These are phyloP conservation scores for Balansia obtecta DNA, from an alignment of 2,329 filamentous ascomycete species.

Conservation along the genomic window DNA sequence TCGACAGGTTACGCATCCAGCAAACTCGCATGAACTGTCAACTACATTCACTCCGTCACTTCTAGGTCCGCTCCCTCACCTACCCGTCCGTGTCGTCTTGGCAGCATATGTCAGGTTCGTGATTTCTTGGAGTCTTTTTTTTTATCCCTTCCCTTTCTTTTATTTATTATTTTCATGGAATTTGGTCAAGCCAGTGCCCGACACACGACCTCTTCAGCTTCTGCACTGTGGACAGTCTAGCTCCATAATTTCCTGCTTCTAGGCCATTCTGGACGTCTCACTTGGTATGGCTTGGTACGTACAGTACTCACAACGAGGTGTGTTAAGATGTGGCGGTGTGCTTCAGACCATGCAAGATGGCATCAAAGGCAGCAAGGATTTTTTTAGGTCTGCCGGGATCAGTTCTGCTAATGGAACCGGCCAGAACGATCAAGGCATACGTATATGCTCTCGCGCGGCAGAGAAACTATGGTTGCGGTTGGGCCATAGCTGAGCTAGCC, in stretches of 20 bases:
- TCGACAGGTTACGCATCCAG: too few relatives aligned
- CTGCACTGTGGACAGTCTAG: background rate
- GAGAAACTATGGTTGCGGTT: too few relatives aligned
- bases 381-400: background rate
- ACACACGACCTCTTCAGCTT: background rate
- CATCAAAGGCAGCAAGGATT: slow-evolving; percentile 1
- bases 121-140: too few relatives aligned
- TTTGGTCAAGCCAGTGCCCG: background rate
- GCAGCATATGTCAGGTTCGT: too few relatives aligned
- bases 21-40: too few relatives aligned
- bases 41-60: too few relatives aligned
- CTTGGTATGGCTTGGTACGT: background rate
- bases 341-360: slow-evolving; percentile 3
- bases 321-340: slow-evolving; percentile 4
- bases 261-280: background rate
- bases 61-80: too few relatives aligned
- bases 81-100: too few relatives aligned
- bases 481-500: too few relatives aligned
- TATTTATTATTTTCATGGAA: too few relatives aligned
- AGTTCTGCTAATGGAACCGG: background rate
- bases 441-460: too few relatives aligned
- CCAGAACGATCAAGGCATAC: background rate
- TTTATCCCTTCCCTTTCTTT: too few relatives aligned
- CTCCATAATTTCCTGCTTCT: background rate
- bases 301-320: background rate